phyloP scores from a whole-genome alignment of 2,329 filamentous ascomycete genomes.

The Sclerotinia spermophila region DNA sequence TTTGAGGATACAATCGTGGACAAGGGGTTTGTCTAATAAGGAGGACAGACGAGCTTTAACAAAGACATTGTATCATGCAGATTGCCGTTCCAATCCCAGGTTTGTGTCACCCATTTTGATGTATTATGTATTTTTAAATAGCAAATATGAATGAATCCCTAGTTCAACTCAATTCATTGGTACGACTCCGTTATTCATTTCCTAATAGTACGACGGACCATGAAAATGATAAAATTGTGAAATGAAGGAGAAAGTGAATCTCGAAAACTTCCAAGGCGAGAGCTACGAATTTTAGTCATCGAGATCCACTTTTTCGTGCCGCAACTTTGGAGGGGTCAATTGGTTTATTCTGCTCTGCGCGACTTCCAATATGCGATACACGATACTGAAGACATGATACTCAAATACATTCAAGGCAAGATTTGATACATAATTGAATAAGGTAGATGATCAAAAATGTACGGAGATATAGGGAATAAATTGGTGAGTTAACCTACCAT shows the following conservation, averaged over 20 bases:
- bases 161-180: neutral
- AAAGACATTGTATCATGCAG: conserved; percentile 24
- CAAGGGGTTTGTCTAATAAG: conserved; percentile 6
- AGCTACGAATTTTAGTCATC: neutral
- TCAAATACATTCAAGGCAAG: neutral
- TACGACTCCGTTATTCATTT: neutral
- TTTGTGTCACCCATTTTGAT: conserved; percentile 3
- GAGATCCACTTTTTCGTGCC: neutral
- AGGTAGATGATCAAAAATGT: conserved; percentile 47
- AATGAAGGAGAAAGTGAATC: neutral
- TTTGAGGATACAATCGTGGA: neutral
- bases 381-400: neutral
- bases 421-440: neutral
- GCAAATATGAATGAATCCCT: neutral
- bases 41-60: neutral
- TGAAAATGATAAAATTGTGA: neutral
- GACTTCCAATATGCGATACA: neutral
- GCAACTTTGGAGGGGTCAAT: conserved; percentile 2
- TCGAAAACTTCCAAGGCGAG: neutral
- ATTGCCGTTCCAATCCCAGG: conserved; percentile 12
- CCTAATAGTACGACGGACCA: neutral
- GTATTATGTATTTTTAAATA: neutral
- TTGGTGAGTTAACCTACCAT: conserved; percentile 45
- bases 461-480: conserved; percentile 68
- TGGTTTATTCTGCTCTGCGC: neutral